These are phyloP conservation scores for Geranium incanum DNA, from an alignment of 441 rosid species.

Conservation along the genomic window DNA sequence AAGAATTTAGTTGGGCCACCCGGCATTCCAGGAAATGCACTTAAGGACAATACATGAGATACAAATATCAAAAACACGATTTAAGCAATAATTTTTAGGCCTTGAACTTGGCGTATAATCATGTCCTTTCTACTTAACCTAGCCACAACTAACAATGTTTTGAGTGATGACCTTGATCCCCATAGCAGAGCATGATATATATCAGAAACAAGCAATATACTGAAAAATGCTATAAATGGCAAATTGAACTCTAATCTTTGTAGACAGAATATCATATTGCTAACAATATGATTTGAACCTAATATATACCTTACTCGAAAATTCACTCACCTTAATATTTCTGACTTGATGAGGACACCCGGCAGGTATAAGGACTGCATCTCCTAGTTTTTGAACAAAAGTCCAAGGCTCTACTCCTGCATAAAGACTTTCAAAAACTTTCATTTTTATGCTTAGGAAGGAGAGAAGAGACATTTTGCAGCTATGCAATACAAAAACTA, in stretches of 20 bases:
- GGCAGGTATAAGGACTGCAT: slow-evolving; percentile 90
- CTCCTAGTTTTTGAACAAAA: slow-evolving; percentile 69
- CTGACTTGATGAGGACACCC: slow-evolving; percentile 98
- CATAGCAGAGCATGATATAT: not conserved
- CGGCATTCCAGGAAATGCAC: not conserved
- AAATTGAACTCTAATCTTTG: not conserved
- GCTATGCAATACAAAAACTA: slow-evolving; percentile 16
- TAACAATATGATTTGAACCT: not conserved
- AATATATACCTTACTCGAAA: not conserved
- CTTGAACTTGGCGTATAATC: not conserved
- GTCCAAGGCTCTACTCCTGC: slow-evolving; percentile 91
- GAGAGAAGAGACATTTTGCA: not conserved
- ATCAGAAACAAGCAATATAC: not conserved
- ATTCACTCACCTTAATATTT: slow-evolving; percentile 58
- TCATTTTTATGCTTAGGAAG: not conserved
- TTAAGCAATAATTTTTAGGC: not conserved
- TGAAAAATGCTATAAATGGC: not conserved
- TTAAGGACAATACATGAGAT: not conserved
- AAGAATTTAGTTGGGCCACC: not conserved
- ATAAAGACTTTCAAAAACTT: not conserved
- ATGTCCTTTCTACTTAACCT: not conserved
- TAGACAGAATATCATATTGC: not conserved
- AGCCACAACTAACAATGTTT: not conserved
- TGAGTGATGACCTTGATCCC: not conserved
- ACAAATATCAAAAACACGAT: not conserved